Evolutionary conservation across 2,329 filamentous ascomycete species (phyloP).

Genomic region (Xylaria sp.): DNA sequence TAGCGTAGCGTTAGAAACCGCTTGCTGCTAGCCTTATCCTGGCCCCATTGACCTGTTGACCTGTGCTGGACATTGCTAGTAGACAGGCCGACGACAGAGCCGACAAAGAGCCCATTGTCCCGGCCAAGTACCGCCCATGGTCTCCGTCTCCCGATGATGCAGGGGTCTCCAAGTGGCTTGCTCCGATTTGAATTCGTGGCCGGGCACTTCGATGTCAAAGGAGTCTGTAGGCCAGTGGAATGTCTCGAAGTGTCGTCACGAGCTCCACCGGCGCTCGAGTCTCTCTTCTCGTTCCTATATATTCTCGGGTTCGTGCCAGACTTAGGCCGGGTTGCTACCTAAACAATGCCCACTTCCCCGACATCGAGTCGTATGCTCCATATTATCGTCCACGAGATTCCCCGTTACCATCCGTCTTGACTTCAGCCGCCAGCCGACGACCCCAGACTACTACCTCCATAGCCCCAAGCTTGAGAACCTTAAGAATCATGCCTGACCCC

Average conservation of each 20-base stretch:
- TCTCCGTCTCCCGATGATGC: conserved; percentile 47
- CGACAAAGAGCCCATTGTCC: conserved; percentile 35
- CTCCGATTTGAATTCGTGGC: conserved; percentile 54
- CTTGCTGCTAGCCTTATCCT: conserved; percentile 10
- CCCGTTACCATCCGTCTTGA: conserved; percentile 49
- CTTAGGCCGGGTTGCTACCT: conserved; percentile 47
- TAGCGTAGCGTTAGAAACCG: neutral
- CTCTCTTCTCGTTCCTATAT: conserved; percentile 49
- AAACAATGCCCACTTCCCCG: conserved; percentile 45
- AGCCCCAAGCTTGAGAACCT: conserved; percentile 49
- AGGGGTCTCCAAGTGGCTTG: conserved; percentile 45
- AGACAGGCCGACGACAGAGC: conserved; percentile 6
- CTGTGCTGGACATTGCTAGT: conserved; percentile 1
- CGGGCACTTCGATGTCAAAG: conserved; percentile 46
- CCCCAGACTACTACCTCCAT: conserved; percentile 38
- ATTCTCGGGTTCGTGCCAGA: conserved; percentile 52
- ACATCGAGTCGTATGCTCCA: conserved; percentile 47
- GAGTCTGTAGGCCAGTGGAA: conserved; percentile 47
- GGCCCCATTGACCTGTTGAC: conserved; percentile 6
- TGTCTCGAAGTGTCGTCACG: conserved; percentile 47
- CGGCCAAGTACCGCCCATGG: conserved; percentile 26
- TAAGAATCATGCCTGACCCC: conserved; percentile 54
- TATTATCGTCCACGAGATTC: conserved; percentile 46
- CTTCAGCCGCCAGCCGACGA: conserved; percentile 41
- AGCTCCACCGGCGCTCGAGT: conserved; percentile 45